Conservation (phyloP, 129 eudicot species). For the Pulicaria dysenterica region DNA sequence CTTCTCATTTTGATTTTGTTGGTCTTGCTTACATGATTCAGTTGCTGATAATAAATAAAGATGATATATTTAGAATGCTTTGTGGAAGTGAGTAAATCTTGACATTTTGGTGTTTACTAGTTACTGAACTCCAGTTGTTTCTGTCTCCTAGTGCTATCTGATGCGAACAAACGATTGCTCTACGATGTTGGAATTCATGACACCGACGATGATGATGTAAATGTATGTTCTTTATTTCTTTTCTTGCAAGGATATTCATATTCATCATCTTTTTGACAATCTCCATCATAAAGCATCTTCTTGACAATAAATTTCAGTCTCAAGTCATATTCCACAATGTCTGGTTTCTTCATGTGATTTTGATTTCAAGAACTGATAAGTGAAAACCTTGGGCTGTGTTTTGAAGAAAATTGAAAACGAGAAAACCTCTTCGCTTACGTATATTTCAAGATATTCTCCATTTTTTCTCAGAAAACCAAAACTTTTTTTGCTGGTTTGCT, state of each 20-base stretch:
- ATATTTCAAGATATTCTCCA: too few species aligned
- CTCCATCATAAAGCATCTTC: background rate
- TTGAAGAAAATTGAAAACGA: too few species aligned
- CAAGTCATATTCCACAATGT: background rate
- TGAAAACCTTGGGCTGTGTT: background rate
- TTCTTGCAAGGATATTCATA: background rate
- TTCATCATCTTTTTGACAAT: background rate
- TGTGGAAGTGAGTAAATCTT: conserved; percentile 11
- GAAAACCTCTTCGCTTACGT: too few species aligned
- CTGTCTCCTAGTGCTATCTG: conserved; percentile 58
- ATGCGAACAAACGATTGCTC: conserved; percentile 66
- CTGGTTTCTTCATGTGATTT: background rate
- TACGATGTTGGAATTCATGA: conserved; percentile 80
- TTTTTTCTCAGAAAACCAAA: too few species aligned
- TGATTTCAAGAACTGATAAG: background rate
- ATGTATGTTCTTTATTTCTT: conserved; percentile 40
- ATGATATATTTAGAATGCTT: background rate
- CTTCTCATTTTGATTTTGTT: background rate
- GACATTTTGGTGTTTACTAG: background rate
- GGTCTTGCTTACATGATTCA: background rate
- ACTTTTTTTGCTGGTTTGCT: background rate
- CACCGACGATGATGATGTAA: conserved; percentile 52
- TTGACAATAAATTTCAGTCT: background rate
- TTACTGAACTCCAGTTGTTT: background rate
- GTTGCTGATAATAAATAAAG: background rate